Base-by-base conservation (phyloP, 768 basidiomycete genomes). In the Polyporus arcularius region DNA sequence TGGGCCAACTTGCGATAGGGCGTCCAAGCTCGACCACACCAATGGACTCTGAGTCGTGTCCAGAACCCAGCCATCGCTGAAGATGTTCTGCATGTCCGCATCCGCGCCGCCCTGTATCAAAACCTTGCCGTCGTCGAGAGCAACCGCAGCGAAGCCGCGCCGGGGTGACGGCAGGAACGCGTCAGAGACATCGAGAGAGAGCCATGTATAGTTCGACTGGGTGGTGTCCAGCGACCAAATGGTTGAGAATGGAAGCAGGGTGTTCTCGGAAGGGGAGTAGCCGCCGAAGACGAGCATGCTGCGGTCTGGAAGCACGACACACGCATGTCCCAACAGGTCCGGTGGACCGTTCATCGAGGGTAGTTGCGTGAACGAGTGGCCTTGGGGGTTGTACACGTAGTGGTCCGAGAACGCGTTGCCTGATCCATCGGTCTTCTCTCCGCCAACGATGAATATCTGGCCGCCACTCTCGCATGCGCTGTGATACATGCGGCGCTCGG, bases 101-200 rank as follows among this genome's bases (percentile, higher is more conserved):
- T 90, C 85, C 31, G 84, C 80, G 6, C 94, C 94, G 4, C 94
- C 94, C 21, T 93, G 90, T 15, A 96, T 84, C 57, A 94, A 73
- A 21, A 92, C 75, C 49, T 80, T 82, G 39, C 80, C 82, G 40
- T 78, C 79, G 21, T 78, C 73, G 35, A 87, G 76, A 9, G 78
- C 69, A 1, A 78, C 80, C 14, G 82, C 78, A 2, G 82, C 87
- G 62, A 89, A 92, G 38, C 80, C 84, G 40, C 88, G 79, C 45
- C 90, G 83, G n/a, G 86, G 78, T 18, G 64, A 60, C 32, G 89
- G 88, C 16, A 87, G 65, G 12, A 73, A 71, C 1, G 73, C 58
- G n/a, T 68, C 68, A 15, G 80, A 78, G 4, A 73, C 71, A n/a
- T 69, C 63, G 18, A 83, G 64, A 0, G 62, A 66, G 11, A 76